A percentile compares a stretch with the other conserved stretches of the same genome.
phyloP scores from a whole-genome alignment of 805 yeast genomes.

The Candida ovalis region DNA sequence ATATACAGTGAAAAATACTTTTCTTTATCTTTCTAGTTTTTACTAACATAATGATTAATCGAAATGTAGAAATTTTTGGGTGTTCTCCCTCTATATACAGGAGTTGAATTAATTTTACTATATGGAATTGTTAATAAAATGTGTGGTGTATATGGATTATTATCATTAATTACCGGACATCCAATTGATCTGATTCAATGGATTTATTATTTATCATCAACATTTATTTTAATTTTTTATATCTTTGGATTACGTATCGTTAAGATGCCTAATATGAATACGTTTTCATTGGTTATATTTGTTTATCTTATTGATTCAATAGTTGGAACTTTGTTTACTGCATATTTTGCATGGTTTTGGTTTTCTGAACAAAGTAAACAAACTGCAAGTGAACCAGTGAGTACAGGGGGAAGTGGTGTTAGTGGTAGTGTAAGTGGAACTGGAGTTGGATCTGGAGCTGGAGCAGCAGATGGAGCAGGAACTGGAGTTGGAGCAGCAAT shows the following conservation, averaged over 20 bases:
- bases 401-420: constrained; percentile 16
- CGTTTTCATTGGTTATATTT: constrained; percentile 58
- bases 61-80: constrained; percentile 60
- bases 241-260: constrained; percentile 52
- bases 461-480: too few species aligned
- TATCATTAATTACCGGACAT: constrained; percentile 86
- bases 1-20: too few species aligned
- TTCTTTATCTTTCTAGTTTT: not conserved
- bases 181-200: constrained; percentile 81
- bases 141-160: constrained; percentile 81
- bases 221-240: constrained; percentile 61
- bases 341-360: constrained; percentile 77
- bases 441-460: too few species aligned
- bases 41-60: not conserved
- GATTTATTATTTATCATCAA: constrained; percentile 67
- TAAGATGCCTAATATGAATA: constrained; percentile 52
- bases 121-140: constrained; percentile 81
- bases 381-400: not conserved
- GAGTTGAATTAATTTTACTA: constrained; percentile 78
- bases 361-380: constrained; percentile 35
- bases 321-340: constrained; percentile 62
- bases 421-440: constrained; percentile 28
- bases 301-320: constrained; percentile 66
- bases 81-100: constrained; percentile 73
- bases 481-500: too few species aligned